Evolutionary conservation across 768 basidiomycete species (phyloP).

Genomic region (Atractiella rhizophila): DNA sequence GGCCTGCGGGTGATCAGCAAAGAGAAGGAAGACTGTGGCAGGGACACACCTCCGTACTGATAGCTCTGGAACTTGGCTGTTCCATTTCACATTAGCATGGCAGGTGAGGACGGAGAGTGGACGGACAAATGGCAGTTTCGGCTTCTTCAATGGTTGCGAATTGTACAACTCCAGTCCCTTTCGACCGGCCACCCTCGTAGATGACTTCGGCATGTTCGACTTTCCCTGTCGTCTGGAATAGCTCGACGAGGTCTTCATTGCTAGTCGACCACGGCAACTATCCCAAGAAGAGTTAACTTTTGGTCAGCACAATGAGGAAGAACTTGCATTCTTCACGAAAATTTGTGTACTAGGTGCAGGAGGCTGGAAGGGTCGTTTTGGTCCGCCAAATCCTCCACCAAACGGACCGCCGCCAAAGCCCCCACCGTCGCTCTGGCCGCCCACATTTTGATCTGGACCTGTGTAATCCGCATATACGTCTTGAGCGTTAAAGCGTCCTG

Average conservation of each 20-base stretch:
- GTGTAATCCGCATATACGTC: slow-evolving; percentile 27
- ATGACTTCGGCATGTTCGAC: slow-evolving; percentile 87
- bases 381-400: slow-evolving; percentile 32
- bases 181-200: slow-evolving; percentile 71
- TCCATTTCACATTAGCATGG: neutral
- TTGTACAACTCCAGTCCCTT: slow-evolving; percentile 87
- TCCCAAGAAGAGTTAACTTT: neutral
- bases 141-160: slow-evolving; percentile 68
- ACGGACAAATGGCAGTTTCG: slow-evolving; percentile 64
- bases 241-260: slow-evolving; percentile 88
- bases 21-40: neutral
- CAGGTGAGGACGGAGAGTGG: neutral
- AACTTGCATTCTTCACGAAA: slow-evolving; percentile 81
- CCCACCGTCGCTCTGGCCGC: slow-evolving; percentile 34
- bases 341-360: slow-evolving; percentile 87
- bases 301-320: neutral
- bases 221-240: slow-evolving; percentile 91
- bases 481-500: slow-evolving; percentile 20
- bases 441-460: no score
- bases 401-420: slow-evolving; percentile 26
- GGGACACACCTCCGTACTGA: slow-evolving; percentile 9
- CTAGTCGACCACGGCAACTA: slow-evolving; percentile 97
- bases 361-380: slow-evolving; percentile 22
- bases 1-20: neutral
- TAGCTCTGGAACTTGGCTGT: slow-evolving; percentile 13